Evolutionary conservation across 805 yeast species (phyloP).

Genomic region (Teunomyces gatunensis): DNA sequence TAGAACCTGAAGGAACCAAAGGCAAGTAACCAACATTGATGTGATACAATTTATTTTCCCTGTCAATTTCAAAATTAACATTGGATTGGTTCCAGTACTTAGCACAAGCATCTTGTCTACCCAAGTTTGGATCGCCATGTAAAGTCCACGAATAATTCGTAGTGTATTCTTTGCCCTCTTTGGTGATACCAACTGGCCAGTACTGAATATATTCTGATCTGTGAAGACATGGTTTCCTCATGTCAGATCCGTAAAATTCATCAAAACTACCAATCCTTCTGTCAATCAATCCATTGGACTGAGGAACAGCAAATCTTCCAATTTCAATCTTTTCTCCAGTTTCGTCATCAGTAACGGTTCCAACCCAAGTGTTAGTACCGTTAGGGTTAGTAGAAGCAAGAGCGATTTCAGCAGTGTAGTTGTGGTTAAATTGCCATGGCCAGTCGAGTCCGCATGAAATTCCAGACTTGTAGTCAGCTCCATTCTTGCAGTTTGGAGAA

Average conservation of each 20-base stretch:
- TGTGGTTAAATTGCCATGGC: background rate
- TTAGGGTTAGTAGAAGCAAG: background rate
- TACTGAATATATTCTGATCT: background rate
- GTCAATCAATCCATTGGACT: background rate
- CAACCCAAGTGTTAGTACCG: background rate
- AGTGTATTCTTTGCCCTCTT: background rate
- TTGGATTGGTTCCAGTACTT: background rate
- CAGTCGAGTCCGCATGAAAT: background rate
- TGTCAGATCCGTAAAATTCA: background rate
- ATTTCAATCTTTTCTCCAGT: background rate
- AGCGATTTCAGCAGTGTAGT: background rate
- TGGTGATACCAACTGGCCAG: background rate
- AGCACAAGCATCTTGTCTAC: background rate
- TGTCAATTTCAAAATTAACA: background rate
- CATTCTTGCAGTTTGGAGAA: background rate
- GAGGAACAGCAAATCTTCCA: background rate
- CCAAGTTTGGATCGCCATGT: background rate
- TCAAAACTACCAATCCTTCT: background rate
- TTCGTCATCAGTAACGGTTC: background rate
- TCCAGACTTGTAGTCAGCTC: background rate
- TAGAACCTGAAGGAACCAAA: background rate
- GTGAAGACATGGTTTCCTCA: background rate
- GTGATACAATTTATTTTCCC: background rate
- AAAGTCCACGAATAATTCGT: background rate
- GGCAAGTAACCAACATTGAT: background rate